Evolutionary conservation across 2,329 filamentous ascomycete genomes (phyloP).

Genomic region (Cladosporium phlei): DNA sequence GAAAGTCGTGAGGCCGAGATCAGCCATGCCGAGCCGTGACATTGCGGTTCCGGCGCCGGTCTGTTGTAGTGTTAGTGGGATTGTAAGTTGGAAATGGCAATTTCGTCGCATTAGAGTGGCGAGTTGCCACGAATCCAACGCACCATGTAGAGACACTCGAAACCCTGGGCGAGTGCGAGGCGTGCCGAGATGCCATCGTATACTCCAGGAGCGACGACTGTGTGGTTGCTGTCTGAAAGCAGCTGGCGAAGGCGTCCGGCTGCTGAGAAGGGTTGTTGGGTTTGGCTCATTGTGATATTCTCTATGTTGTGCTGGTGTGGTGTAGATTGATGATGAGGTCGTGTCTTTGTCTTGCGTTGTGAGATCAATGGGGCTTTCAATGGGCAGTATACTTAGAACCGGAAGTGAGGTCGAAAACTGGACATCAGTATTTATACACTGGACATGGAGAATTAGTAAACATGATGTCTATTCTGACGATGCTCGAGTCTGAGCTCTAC

Average conservation of each 20-base stretch:
- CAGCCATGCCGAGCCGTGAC: slow-evolving; percentile 58
- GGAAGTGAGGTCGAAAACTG: too few relatives aligned
- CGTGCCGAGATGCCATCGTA: slow-evolving; percentile 65
- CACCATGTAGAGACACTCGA: slow-evolving; percentile 65
- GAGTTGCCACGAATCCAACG: slow-evolving; percentile 15
- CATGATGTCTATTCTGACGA: too few relatives aligned
- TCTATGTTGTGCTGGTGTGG: background rate
- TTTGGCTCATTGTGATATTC: slow-evolving; percentile 21
- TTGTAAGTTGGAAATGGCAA: too few relatives aligned
- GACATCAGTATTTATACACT: too few relatives aligned
- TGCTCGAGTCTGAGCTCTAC: slow-evolving; percentile 8
- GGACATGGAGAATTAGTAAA: too few relatives aligned
- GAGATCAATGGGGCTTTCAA: too few relatives aligned
- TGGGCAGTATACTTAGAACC: too few relatives aligned
- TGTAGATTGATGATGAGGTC: background rate
- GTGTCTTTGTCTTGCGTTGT: too few relatives aligned
- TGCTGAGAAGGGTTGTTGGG: slow-evolving; percentile 19
- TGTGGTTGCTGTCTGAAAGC: slow-evolving; percentile 28
- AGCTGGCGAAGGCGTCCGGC: slow-evolving; percentile 26
- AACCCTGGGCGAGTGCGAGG: slow-evolving; percentile 58
- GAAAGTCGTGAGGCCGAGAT: slow-evolving; percentile 58
- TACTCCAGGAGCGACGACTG: slow-evolving; percentile 59
- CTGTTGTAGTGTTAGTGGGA: slow-evolving; percentile 30
- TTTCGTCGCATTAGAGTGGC: background rate
- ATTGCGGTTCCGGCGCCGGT: slow-evolving; percentile 60